Conservation (phyloP, 2,329 filamentous ascomycete genomes). For the Cladosporium sp. region DNA sequence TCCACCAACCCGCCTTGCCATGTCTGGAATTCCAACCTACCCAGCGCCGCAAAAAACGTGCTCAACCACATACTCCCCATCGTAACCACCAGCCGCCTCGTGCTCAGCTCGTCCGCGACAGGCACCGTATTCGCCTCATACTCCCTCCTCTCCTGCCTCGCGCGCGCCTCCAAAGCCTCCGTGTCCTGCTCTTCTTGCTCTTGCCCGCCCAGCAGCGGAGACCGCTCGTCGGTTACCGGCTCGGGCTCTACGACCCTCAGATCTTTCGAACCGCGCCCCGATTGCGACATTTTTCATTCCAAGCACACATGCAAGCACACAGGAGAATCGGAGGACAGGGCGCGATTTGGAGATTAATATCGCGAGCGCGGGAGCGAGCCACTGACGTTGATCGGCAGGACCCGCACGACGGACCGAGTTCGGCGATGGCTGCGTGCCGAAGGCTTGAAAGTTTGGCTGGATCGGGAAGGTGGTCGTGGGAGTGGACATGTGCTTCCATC, state of each 20-base stretch:
- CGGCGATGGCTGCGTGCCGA: not conserved
- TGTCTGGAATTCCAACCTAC: slow-evolving; percentile 23
- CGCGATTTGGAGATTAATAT: not conserved
- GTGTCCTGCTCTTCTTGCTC: slow-evolving; percentile 11
- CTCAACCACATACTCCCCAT: slow-evolving; percentile 48
- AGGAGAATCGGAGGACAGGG: not conserved
- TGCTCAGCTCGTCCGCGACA: slow-evolving; percentile 40
- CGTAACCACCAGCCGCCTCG: slow-evolving; percentile 42
- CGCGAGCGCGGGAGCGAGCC: not conserved
- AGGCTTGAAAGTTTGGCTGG: not conserved
- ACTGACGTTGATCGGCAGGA: not conserved
- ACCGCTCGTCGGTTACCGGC: slow-evolving; percentile 15
- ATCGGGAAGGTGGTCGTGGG: not conserved
- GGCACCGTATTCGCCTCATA: slow-evolving; percentile 24
- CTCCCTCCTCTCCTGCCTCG: slow-evolving; percentile 28
- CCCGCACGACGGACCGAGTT: not conserved
- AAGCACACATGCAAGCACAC: not conserved
- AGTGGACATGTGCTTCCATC: not conserved
- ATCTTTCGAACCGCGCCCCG: not conserved
- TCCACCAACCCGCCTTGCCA: not conserved
- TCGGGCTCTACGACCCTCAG: slow-evolving; percentile 12
- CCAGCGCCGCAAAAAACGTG: slow-evolving; percentile 52
- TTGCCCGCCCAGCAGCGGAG: slow-evolving; percentile 18
- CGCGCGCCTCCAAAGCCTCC: slow-evolving; percentile 24
- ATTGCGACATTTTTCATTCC: not conserved